phyloP scores from a whole-genome alignment of 305 asterid genomes.

The Ajuga reptans region DNA sequence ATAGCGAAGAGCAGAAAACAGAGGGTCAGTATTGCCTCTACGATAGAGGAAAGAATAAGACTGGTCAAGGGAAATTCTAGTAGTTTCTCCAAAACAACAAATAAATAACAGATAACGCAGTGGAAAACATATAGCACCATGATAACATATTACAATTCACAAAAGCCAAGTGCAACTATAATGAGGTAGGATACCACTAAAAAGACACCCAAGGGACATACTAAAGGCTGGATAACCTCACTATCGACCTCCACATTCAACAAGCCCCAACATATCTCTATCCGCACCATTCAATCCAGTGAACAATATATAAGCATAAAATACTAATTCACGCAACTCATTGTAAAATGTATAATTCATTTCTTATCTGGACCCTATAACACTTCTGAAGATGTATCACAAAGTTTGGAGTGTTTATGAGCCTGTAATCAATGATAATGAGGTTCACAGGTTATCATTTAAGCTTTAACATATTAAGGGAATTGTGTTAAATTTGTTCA shows the following conservation, averaged over 20 bases:
- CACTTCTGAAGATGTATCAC: neutral
- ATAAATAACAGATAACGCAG: neutral
- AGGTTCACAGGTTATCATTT: neutral
- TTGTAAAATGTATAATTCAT: neutral
- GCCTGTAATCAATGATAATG: neutral
- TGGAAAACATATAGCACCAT: neutral
- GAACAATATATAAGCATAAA: neutral
- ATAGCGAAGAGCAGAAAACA: conserved; percentile 5
- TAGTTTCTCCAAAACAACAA: neutral
- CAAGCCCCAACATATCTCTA: neutral
- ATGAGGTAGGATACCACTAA: neutral
- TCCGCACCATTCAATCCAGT: neutral
- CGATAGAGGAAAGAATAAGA: neutral
- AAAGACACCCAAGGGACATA: neutral
- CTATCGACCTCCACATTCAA: neutral
- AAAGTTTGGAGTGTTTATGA: neutral
- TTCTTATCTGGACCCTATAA: neutral
- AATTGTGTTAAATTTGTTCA: neutral
- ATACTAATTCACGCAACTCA: neutral
- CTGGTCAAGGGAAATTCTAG: neutral
- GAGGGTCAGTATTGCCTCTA: neutral
- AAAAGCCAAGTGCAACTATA: neutral
- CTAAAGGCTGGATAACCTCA: neutral
- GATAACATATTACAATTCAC: neutral
- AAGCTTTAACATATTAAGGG: neutral